Percentiles rank a stretch among this genome's conserved stretches.
phyloP scores from a whole-genome alignment of 192 early-diverging fungal species.

The Coemansia aciculifera region DNA sequence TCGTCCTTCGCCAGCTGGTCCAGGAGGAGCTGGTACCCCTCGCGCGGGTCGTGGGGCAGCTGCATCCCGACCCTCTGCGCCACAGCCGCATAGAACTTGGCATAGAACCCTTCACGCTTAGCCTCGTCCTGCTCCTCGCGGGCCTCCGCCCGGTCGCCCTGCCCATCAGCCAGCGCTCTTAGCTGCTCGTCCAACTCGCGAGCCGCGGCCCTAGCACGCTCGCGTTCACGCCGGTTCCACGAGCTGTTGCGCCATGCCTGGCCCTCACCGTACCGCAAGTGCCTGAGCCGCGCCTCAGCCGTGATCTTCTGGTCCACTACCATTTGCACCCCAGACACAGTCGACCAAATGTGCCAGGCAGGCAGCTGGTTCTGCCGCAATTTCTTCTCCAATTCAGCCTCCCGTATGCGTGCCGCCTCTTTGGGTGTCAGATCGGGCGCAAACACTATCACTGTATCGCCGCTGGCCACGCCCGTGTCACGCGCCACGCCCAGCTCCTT shows the following conservation, averaged over 20 bases:
- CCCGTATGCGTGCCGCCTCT: conserved; percentile 64
- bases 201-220: conserved; percentile 21
- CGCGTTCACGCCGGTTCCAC: conserved; percentile 40
- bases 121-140: conserved; percentile 37
- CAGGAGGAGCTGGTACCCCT: conserved; percentile 40
- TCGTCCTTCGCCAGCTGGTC: conserved; percentile 46
- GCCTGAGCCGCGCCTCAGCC: conserved; percentile 26
- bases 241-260: conserved; percentile 19
- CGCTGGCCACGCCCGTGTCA: conserved; percentile 62
- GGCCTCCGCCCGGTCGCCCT: conserved; percentile 8
- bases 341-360: conserved; percentile 76
- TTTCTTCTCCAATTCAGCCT: conserved; percentile 66
- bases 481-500: conserved; percentile 66
- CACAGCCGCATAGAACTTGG: conserved; percentile 25
- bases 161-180: conserved; percentile 13
- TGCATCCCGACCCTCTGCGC: conserved; percentile 31
- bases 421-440: conserved; percentile 64
- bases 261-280: conserved; percentile 34
- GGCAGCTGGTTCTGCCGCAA: conserved; percentile 75
- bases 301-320: conserved; percentile 43
- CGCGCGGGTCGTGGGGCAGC: conserved; percentile 45
- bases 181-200: conserved; percentile 29
- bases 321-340: conserved; percentile 64
- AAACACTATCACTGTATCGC: conserved; percentile 72
- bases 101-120: conserved; percentile 39